Conservation (phyloP, 2,329 filamentous ascomycete species). For the Beauveria australis region DNA sequence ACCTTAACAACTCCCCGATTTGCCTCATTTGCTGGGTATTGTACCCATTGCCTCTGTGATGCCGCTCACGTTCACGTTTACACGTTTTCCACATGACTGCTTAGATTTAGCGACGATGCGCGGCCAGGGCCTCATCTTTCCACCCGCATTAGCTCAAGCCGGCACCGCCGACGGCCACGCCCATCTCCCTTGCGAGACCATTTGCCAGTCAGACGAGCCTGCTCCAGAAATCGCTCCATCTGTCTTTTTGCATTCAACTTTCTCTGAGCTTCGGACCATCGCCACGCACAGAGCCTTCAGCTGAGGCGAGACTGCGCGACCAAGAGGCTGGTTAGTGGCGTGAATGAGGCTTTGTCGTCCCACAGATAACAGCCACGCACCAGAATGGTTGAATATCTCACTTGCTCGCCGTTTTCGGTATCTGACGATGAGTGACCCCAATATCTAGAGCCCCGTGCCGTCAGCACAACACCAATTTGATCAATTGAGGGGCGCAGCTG, state of each 20-base stretch:
- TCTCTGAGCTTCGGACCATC: neutral
- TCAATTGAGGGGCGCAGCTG: neutral
- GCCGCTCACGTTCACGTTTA: neutral
- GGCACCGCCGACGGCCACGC: neutral
- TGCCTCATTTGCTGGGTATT: neutral
- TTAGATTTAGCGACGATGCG: constrained; percentile 5
- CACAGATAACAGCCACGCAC: constrained; percentile 2
- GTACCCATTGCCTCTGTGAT: constrained; percentile 6
- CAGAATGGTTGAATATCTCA: neutral
- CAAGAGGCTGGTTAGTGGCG: neutral
- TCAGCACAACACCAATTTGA: neutral
- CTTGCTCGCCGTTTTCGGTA: neutral
- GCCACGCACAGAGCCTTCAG: constrained; percentile 1
- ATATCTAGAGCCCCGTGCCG: neutral
- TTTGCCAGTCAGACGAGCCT: neutral
- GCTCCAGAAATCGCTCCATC: neutral
- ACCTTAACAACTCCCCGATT: neutral
- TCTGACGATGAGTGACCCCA: neutral
- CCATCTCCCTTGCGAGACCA: neutral
- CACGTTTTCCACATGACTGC: neutral
- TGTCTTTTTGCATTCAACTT: neutral
- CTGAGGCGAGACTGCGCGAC: constrained; percentile 5
- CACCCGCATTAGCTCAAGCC: neutral
- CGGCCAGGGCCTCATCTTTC: neutral
- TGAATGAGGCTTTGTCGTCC: constrained; percentile 1